phyloP scores from a whole-genome alignment of 1,139 yeast genomes.

The Yamadazyma taylorii region DNA sequence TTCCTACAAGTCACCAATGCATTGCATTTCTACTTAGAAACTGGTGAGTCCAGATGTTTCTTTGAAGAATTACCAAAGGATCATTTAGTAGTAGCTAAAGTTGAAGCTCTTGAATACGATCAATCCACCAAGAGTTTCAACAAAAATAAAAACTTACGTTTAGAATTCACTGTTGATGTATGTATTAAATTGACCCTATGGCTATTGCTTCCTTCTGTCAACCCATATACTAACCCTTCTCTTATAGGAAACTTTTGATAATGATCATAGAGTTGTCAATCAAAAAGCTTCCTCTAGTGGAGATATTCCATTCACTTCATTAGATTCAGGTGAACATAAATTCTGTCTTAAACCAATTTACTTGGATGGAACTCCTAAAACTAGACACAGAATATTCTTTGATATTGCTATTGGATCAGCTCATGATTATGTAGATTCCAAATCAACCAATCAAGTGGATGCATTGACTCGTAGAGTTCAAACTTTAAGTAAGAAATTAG shows the following conservation, averaged over 20 bases:
- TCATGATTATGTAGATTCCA: constrained; percentile 49
- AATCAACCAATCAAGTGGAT: constrained; percentile 45
- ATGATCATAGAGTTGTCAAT: constrained; percentile 43
- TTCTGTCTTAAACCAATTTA: constrained; percentile 48
- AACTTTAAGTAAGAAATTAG: constrained; percentile 41
- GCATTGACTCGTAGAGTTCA: constrained; percentile 41
- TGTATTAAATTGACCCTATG: constrained; percentile 20
- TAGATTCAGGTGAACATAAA: constrained; percentile 49
- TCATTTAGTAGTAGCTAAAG: constrained; percentile 46
- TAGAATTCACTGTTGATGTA: constrained; percentile 40
- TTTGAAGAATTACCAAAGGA: constrained; percentile 45
- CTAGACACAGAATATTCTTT: constrained; percentile 43
- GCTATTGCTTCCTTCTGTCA: no score
- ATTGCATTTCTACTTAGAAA: constrained; percentile 46
- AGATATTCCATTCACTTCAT: constrained; percentile 44
- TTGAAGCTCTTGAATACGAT: constrained; percentile 41
- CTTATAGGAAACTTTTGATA: constrained; percentile 43
- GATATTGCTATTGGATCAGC: constrained; percentile 50
- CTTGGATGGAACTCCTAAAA: constrained; percentile 31
- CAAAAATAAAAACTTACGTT: constrained; percentile 32
- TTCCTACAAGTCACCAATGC: constrained; percentile 25
- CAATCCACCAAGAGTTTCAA: constrained; percentile 31
- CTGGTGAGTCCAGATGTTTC: constrained; percentile 48
- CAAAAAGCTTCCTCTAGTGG: constrained; percentile 42
- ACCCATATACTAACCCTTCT: constrained; percentile 6